phyloP scores from a whole-genome alignment of 164 flowering plant species.

The Magnolia changhungtana region DNA sequence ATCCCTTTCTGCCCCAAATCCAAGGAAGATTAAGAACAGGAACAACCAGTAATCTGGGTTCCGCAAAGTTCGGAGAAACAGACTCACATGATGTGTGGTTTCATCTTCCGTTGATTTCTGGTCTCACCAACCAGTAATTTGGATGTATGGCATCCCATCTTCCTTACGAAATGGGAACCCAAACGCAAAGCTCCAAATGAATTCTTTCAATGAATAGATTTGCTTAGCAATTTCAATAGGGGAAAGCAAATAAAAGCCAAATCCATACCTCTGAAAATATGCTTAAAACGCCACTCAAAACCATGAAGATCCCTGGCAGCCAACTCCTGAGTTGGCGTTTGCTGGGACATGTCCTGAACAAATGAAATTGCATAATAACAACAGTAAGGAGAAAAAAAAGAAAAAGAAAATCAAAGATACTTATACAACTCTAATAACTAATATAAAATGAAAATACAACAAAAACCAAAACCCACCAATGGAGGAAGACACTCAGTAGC shows the following conservation, averaged over 20 bases:
- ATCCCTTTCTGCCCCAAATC: too few relatives aligned
- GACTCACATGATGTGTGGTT: too few relatives aligned
- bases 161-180: too few relatives aligned
- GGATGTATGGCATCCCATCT: too few relatives aligned
- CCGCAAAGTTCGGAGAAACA: too few relatives aligned
- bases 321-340: slow-evolving; percentile 74
- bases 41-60: too few relatives aligned
- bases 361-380: not conserved
- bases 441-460: not conserved
- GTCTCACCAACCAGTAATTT: too few relatives aligned
- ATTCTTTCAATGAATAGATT: too few relatives aligned
- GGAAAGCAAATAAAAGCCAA: not conserved
- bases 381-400: not conserved
- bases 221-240: not conserved
- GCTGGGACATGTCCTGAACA: slow-evolving; percentile 64
- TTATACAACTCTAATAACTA: not conserved
- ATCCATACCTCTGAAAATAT: slow-evolving; percentile 68
- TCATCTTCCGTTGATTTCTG: too few relatives aligned
- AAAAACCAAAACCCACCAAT: slow-evolving; percentile 42
- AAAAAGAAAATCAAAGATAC: not conserved
- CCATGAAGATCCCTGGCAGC: slow-evolving; percentile 83
- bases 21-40: too few relatives aligned
- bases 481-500: slow-evolving; percentile 90
- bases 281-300: slow-evolving; percentile 80
- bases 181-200: too few relatives aligned